Base-by-base conservation (phyloP, 352 stramenopile species). In the Nothophytophthora sp. region DNA sequence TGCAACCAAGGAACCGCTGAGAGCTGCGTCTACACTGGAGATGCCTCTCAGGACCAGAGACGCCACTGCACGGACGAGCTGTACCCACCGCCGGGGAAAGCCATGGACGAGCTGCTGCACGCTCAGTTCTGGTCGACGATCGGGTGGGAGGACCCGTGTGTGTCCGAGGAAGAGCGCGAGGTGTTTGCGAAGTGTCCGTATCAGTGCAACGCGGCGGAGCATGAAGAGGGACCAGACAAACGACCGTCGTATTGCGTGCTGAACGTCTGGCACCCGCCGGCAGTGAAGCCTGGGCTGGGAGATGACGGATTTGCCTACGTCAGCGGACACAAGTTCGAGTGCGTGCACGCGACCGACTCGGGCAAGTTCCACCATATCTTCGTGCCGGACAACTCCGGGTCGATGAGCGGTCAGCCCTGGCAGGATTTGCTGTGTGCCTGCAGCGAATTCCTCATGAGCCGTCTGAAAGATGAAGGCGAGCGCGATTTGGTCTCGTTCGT, bases 41-140 rank as follows among this genome's bases (percentile, higher is more conserved):
- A 50, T 19, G 46, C 19, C 3, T 62, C 41, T 20, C 35, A 57
- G 9, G 54, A 70, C 22, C 50, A 58, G 4, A 60, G 70, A n/a
- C 63, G 65, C 7, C 70, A 81, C 20, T 77, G 70, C 39, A 32
- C 37, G 2, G 42, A 56, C 5, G 20, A 55, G 16, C 16, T 81
- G 4, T 51, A 55, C 9, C 59, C 70, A 18, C 11, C 52, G 4
- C 60, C 70, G 3, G 35, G 19, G 0, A 41, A 43, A 37, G 37
- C 42, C 0, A 76, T 77, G 66, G 67, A 81, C 25, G 51, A 81
- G 34, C 23, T 81, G 18, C 42, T 81, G 11, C 70, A 81, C 19
- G 52, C 48, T 11, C 22, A 71, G 28, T 81, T 73, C 24, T 81
- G 63, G 67, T 28, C 64, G 11, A 47, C 55, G 0, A 63, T 76